These are phyloP conservation scores for Shiraia bambusicola DNA, from an alignment of 2,329 filamentous ascomycete species.

Conservation along the genomic window DNA sequence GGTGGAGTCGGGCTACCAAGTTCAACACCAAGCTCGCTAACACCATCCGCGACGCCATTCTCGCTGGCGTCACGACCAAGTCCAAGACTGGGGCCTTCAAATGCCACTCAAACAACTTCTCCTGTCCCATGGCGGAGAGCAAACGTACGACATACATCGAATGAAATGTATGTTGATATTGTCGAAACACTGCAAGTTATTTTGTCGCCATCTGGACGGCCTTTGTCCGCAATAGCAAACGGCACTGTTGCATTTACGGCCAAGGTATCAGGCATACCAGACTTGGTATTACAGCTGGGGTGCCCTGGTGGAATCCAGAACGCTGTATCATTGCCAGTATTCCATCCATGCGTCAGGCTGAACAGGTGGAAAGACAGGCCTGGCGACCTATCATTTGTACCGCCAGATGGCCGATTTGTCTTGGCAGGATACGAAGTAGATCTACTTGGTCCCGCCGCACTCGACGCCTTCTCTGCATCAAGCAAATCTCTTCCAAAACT, in stretches of 20 bases:
- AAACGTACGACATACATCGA: constrained; percentile 93
- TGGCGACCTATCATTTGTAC: constrained; percentile 92
- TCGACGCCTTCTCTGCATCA: constrained; percentile 35
- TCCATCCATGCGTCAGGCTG: constrained; percentile 91
- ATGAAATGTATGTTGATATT: constrained; percentile 95
- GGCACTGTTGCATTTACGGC: constrained; percentile 93
- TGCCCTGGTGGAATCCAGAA: constrained; percentile 70
- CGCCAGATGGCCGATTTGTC: constrained; percentile 91
- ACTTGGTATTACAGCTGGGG: constrained; percentile 78
- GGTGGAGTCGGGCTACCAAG: constrained; percentile 81
- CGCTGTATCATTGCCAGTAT: constrained; percentile 84
- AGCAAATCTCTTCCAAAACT: constrained; percentile 54
- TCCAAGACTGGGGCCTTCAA: constrained; percentile 25
- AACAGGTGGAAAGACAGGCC: constrained; percentile 87
- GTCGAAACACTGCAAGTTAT: constrained; percentile 87
- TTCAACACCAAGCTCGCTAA: constrained; percentile 35
- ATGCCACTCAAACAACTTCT: constrained; percentile 42
- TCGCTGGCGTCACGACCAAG: constrained; percentile 30
- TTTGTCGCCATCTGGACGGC: constrained; percentile 84
- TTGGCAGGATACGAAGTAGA: constrained; percentile 94
- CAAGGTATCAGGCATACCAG: constrained; percentile 92
- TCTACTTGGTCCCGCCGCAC: constrained; percentile 69
- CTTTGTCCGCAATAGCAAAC: constrained; percentile 82
- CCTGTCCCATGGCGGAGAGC: constrained; percentile 84
- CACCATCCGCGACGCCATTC: constrained; percentile 31